phyloP scores from a whole-genome alignment of 345 rosid species.

The thale cress (Arabidopsis thaliana) region TAIR10.1 NC_003071.7:17711001-17711500 shows the following conservation, averaged over 20 bases:
- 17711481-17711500: not conserved
- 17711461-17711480: conserved; percentile 26
- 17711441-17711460: conserved; percentile 41
- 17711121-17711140: conserved; percentile 9
- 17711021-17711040: too few relatives aligned
- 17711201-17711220: conserved; percentile 21
- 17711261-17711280: conserved; percentile 39
- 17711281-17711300: conserved; percentile 30
- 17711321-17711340: conserved; percentile 39
- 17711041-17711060: too few relatives aligned
- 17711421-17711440: conserved; percentile 40
- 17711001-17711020: too few relatives aligned
- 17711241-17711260: conserved; percentile 40
- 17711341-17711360: conserved; percentile 30
- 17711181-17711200: not conserved
- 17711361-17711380: conserved; percentile 17
- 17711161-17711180: conserved; percentile 3
- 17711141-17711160: conserved; percentile 15
- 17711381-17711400: conserved; percentile 39
- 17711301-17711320: conserved; percentile 46
- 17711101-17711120: conserved; percentile 2
- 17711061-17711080: too few relatives aligned
- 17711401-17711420: conserved; percentile 41
- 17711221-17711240: not conserved
- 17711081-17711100: not conserved